Evolutionary conservation across 768 basidiomycete species (phyloP).

Genomic region (Suillus alpinus): DNA sequence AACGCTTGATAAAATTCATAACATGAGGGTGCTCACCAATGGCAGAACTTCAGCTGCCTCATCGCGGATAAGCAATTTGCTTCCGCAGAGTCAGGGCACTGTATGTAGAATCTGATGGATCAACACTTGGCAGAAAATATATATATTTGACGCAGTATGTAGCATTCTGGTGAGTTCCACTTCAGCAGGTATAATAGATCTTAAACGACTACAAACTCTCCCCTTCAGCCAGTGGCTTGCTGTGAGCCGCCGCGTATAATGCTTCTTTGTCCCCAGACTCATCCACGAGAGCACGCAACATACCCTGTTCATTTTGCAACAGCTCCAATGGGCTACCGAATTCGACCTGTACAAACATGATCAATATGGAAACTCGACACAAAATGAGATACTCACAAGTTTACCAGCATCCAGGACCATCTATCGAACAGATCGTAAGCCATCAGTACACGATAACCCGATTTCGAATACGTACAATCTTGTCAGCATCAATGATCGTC

Average conservation of each 20-base stretch:
- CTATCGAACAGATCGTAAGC: conserved; percentile 16
- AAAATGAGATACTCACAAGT: conserved; percentile 29
- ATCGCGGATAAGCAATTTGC: neutral
- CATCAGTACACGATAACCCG: conserved; percentile 3
- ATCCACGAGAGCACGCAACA: conserved; percentile 53
- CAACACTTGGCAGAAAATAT: neutral
- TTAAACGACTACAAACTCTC: neutral
- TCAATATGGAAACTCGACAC: neutral
- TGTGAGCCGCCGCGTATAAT: conserved; percentile 39
- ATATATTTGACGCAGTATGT: neutral
- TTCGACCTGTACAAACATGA: conserved; percentile 34
- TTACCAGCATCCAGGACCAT: conserved; percentile 43
- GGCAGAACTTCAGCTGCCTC: neutral
- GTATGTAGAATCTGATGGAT: no score
- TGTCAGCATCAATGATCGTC: conserved; percentile 62
- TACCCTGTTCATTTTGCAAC: conserved; percentile 49
- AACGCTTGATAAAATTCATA: neutral
- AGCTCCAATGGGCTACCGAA: conserved; percentile 51
- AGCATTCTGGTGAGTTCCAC: neutral
- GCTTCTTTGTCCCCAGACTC: conserved; percentile 51
- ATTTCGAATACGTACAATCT: conserved; percentile 37
- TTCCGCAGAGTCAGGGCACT: neutral
- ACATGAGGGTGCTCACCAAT: neutral
- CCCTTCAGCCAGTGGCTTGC: neutral
- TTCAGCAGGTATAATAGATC: neutral